These are phyloP conservation scores for Epichloe glyceriae DNA, from an alignment of 2,329 filamentous ascomycete species.

Conservation along the genomic window DNA sequence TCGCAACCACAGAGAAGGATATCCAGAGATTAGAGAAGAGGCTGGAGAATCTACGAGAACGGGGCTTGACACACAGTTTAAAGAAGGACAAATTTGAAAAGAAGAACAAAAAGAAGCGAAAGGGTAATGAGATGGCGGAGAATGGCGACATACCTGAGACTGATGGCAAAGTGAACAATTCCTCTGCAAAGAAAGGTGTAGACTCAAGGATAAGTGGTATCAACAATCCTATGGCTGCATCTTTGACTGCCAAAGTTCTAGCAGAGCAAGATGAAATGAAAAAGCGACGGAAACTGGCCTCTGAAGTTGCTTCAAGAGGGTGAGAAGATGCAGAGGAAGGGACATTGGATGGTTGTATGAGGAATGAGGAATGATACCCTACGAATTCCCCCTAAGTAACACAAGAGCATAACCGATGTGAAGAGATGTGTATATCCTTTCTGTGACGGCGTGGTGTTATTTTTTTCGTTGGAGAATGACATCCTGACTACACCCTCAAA, in stretches of 20 bases:
- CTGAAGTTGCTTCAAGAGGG: slow-evolving; percentile 7
- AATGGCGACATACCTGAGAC: slow-evolving; percentile 37
- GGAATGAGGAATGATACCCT: not conserved
- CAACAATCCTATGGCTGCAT: slow-evolving; percentile 78
- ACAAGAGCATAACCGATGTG: not conserved
- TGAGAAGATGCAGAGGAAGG: slow-evolving; percentile 2
- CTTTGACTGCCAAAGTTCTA: slow-evolving; percentile 72
- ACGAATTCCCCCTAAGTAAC: not conserved
- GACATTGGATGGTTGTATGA: not conserved
- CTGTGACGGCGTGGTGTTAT: not conserved
- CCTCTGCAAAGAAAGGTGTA: slow-evolving; percentile 17
- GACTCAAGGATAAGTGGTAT: slow-evolving; percentile 46
- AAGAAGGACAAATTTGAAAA: slow-evolving; percentile 59
- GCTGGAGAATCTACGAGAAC: slow-evolving; percentile 52
- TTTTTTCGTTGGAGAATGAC: not conserved
- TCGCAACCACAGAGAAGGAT: slow-evolving; percentile 60
- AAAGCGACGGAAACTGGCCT: slow-evolving; percentile 58
- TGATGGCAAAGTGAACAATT: slow-evolving; percentile 17
- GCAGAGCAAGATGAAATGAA: slow-evolving; percentile 75
- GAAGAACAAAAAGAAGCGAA: slow-evolving; percentile 56
- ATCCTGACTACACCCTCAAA: no score
- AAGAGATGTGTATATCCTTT: not conserved
- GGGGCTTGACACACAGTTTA: slow-evolving; percentile 70
- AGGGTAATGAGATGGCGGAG: slow-evolving; percentile 23
- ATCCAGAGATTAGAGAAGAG: slow-evolving; percentile 53